These are phyloP conservation scores for Curvularia sp. DNA, from an alignment of 2,329 filamentous ascomycete species.

Conservation along the genomic window DNA sequence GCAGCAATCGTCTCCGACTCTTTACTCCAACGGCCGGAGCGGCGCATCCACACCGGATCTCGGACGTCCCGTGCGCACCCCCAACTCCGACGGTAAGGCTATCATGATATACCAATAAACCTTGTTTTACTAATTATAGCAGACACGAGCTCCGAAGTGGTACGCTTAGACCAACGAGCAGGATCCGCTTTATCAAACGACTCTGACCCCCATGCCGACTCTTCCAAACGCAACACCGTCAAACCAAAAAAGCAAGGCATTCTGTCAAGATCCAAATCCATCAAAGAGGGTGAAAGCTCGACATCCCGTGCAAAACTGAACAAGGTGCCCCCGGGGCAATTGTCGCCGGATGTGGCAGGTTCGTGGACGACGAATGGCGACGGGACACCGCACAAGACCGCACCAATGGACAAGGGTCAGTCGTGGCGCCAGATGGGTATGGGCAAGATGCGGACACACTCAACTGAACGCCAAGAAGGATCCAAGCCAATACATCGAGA, in stretches of 20 bases:
- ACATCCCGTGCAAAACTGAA: slow-evolving; percentile 39
- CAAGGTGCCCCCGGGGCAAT: slow-evolving; percentile 42
- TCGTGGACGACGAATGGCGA: slow-evolving; percentile 47
- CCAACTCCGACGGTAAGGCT: slow-evolving; percentile 46
- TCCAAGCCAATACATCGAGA: slow-evolving; percentile 42
- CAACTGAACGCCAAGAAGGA: slow-evolving; percentile 68
- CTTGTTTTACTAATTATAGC: slow-evolving; percentile 11
- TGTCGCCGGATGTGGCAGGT: slow-evolving; percentile 38
- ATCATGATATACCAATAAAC: not conserved
- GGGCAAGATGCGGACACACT: slow-evolving; percentile 68
- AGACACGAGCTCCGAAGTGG: slow-evolving; percentile 45
- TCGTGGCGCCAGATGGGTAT: slow-evolving; percentile 71
- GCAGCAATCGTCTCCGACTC: slow-evolving; percentile 37
- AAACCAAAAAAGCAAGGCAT: slow-evolving; percentile 49
- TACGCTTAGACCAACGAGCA: slow-evolving; percentile 37
- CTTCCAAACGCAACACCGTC: slow-evolving; percentile 30
- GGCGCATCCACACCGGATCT: slow-evolving; percentile 59
- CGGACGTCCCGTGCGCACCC: slow-evolving; percentile 47
- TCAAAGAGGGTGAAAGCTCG: slow-evolving; percentile 52
- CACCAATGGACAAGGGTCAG: slow-evolving; percentile 71
- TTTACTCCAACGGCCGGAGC: slow-evolving; percentile 53
- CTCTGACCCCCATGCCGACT: slow-evolving; percentile 28
- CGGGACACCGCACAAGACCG: slow-evolving; percentile 63
- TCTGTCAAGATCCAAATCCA: slow-evolving; percentile 53
- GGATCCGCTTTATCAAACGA: slow-evolving; percentile 43